phyloP scores from a whole-genome alignment of 2,329 filamentous ascomycete species.

The Thelonectria olida region DNA sequence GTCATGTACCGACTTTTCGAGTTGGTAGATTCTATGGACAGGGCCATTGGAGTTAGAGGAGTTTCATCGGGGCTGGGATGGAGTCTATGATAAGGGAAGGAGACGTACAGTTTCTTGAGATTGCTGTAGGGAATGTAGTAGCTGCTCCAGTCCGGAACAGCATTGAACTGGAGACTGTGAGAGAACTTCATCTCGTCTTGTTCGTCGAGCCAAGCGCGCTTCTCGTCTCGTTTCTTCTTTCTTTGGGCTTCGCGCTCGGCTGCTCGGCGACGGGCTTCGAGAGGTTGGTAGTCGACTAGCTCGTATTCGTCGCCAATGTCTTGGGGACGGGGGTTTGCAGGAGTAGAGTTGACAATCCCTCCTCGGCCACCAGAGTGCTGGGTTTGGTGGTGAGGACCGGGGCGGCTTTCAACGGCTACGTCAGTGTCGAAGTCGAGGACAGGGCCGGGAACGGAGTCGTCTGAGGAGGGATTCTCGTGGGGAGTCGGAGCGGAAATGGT shows the following conservation, averaged over 20 bases:
- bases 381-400: conserved; percentile 29
- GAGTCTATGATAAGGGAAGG: neutral
- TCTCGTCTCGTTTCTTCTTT: conserved; percentile 63
- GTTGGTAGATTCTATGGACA: conserved; percentile 83
- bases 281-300: conserved; percentile 51
- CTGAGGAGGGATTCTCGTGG: conserved; percentile 52
- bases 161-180: conserved; percentile 99
- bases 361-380: conserved; percentile 44
- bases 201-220: conserved; percentile 75
- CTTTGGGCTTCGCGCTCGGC: conserved; percentile 46
- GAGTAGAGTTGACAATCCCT: conserved; percentile 43
- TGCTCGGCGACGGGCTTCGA: conserved; percentile 41
- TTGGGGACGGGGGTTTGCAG: conserved; percentile 17
- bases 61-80: neutral
- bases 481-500: conserved; percentile 46
- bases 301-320: conserved; percentile 47
- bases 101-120: conserved; percentile 91
- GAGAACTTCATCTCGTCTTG: conserved; percentile 99
- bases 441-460: conserved; percentile 42
- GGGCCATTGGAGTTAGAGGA: conserved; percentile 17
- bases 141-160: conserved; percentile 98
- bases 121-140: conserved; percentile 99
- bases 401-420: conserved; percentile 17
- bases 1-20: conserved; percentile 85
- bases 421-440: conserved; percentile 29